Percentiles rank a stretch among this genome's conserved stretches.
These are phyloP conservation scores for Fusarium tuaranense DNA, from an alignment of 2,329 filamentous ascomycete genomes.

Conservation along the genomic window DNA sequence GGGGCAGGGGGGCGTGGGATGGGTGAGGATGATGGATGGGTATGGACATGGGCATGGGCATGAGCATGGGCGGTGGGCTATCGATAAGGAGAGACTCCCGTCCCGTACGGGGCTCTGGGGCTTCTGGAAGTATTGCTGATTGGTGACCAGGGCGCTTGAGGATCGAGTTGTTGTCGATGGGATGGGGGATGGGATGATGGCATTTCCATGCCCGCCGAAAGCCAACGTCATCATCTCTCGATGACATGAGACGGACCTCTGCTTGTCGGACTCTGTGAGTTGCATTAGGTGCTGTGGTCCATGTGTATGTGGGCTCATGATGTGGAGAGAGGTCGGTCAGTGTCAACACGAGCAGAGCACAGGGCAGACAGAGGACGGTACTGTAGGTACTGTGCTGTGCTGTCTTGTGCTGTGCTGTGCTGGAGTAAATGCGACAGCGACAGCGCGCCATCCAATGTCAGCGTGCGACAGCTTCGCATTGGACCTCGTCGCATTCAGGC, in stretches of 20 bases:
- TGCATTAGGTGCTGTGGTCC: slow-evolving; percentile 5
- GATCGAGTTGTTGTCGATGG: slow-evolving; percentile 19
- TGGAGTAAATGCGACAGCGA: slow-evolving; percentile 10
- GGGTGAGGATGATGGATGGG: not conserved
- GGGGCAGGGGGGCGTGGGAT: slow-evolving; percentile 14
- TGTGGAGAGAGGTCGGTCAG: slow-evolving; percentile 1
- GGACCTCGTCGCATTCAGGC: slow-evolving; percentile 12
- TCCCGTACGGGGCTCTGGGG: slow-evolving; percentile 12
- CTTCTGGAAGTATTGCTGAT: slow-evolving; percentile 36
- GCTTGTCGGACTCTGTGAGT: slow-evolving; percentile 11
- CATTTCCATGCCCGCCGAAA: slow-evolving; percentile 36
- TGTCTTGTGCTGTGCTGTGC: not conserved
- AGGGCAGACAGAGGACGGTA: slow-evolving; percentile 2
- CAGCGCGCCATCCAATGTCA: not conserved
- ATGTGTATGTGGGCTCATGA: slow-evolving; percentile 10
- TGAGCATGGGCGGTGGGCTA: slow-evolving; percentile 22
- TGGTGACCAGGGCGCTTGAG: slow-evolving; percentile 21
- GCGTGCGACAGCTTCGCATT: slow-evolving; percentile 14
- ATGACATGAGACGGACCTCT: slow-evolving; percentile 20
- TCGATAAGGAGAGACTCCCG: slow-evolving; percentile 38
- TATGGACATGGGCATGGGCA: not conserved
- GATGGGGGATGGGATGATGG: slow-evolving; percentile 32
- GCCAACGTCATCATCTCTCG: slow-evolving; percentile 36
- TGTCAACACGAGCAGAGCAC: slow-evolving; percentile 14
- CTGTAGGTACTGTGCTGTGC: not conserved